These are phyloP conservation scores for Phanerodontia chrysosporium DNA, from an alignment of 768 basidiomycete species.

Conservation along the genomic window DNA sequence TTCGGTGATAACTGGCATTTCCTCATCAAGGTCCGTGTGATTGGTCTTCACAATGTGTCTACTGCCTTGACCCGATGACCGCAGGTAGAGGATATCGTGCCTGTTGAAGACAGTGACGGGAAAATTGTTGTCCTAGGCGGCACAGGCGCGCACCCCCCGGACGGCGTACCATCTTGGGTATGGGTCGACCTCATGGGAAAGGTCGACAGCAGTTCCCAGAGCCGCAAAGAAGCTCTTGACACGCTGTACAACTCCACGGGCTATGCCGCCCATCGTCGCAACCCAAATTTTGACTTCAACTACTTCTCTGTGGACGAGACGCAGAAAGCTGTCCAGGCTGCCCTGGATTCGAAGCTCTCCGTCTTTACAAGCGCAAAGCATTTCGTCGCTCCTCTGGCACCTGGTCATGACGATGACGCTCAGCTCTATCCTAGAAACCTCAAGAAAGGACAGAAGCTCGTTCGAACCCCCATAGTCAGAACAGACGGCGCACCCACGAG, in stretches of 20 bases:
- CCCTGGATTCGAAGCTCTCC: conserved; percentile 5
- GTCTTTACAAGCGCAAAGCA: conserved; percentile 4
- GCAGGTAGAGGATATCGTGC: neutral
- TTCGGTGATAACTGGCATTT: conserved; percentile 13
- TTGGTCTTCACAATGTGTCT: neutral
- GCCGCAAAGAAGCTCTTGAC: neutral
- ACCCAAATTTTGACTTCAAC: conserved; percentile 8
- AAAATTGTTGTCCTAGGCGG: conserved; percentile 6
- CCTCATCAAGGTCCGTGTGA: conserved; percentile 4
- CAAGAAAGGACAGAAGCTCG: conserved; percentile 3
- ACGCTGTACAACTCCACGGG: neutral
- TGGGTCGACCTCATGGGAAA: conserved; percentile 1
- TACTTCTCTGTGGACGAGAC: conserved; percentile 3
- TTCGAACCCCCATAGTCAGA: neutral
- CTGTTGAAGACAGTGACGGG: conserved; percentile 3
- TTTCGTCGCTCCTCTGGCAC: neutral
- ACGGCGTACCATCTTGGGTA: neutral
- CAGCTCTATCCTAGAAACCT: neutral
- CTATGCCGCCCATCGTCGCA: neutral
- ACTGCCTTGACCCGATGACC: neutral
- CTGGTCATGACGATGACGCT: neutral
- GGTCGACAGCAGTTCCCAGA: neutral
- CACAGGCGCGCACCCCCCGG: conserved; percentile 1
- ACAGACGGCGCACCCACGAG: neutral
- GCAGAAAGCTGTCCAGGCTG: neutral